A percentile compares a stretch with the other conserved stretches of the same genome.
Evolutionary conservation across 805 yeast genomes (phyloP).

Genomic region (Sungouiella blattae): DNA sequence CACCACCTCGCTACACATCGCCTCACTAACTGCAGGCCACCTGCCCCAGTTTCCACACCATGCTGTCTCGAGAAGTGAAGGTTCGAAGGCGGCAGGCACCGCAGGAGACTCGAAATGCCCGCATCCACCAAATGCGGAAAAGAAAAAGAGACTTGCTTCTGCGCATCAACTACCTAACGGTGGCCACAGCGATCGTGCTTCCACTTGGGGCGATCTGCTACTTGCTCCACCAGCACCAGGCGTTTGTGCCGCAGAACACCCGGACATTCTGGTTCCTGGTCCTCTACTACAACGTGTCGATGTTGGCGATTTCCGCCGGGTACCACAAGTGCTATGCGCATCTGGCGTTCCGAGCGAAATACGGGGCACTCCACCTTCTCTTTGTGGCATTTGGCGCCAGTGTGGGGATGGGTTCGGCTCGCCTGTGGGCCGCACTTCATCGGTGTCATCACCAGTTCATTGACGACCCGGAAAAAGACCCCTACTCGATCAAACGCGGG

Average conservation of each 20-base stretch:
- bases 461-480: conserved; percentile 81
- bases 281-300: conserved; percentile 32
- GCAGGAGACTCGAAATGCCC: conserved; percentile 19
- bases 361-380: conserved; percentile 37
- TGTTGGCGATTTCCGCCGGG: conserved; percentile 40
- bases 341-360: conserved; percentile 30
- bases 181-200: conserved; percentile 30
- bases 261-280: conserved; percentile 29
- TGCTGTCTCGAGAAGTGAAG: conserved; percentile 12
- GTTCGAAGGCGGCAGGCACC: conserved; percentile 21
- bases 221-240: conserved; percentile 16
- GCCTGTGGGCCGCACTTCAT: conserved; percentile 81
- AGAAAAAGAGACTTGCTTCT: conserved; percentile 33
- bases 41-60: too few species aligned
- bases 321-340: conserved; percentile 44
- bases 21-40: too few species aligned
- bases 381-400: conserved; percentile 66
- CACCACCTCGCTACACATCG: too few species aligned
- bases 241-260: conserved; percentile 25
- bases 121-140: conserved; percentile 32
- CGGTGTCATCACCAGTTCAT: conserved; percentile 87
- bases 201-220: conserved; percentile 30
- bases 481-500: conserved; percentile 80
- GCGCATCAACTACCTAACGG: conserved; percentile 34
- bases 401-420: conserved; percentile 71